phyloP scores from a whole-genome alignment of 106 monocot species.

The Apostasia ramifera region DNA sequence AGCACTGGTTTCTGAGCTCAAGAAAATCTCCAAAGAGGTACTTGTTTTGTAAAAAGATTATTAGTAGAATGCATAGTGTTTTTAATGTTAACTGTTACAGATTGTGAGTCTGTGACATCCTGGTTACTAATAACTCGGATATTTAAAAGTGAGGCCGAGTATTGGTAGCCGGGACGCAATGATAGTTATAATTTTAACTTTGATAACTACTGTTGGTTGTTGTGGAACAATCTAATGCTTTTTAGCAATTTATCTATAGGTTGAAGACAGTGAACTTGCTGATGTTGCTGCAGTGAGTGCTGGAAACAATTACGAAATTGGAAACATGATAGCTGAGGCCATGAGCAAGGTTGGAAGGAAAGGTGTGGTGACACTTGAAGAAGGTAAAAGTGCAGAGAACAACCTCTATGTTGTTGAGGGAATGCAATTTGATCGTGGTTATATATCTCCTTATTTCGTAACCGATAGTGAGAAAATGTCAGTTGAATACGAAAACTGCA shows the following conservation, averaged over 20 bases:
- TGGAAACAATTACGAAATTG: constrained; percentile 87
- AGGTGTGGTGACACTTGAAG: constrained; percentile 95
- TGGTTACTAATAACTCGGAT: no score
- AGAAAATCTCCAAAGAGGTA: constrained; percentile 66
- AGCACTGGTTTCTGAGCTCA: constrained; percentile 54
- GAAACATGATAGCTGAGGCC: constrained; percentile 98
- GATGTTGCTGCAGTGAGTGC: constrained; percentile 98
- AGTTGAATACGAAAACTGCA: constrained; percentile 95
- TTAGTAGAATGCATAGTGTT: background rate
- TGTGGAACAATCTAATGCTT: background rate
- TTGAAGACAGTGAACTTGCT: constrained; percentile 94
- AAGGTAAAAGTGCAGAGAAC: constrained; percentile 93
- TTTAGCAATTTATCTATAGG: constrained; percentile 23
- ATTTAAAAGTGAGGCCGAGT: no score
- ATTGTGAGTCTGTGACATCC: no score
- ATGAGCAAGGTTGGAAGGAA: constrained; percentile 97
- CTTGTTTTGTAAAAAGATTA: background rate
- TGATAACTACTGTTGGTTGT: background rate
- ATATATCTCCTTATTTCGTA: constrained; percentile 93
- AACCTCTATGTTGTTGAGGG: constrained; percentile 90
- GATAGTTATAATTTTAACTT: background rate
- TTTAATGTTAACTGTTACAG: background rate
- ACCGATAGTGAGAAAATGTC: constrained; percentile 97
- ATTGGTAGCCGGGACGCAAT: no score
- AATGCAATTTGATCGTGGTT: constrained; percentile 98